phyloP scores from a whole-genome alignment of 495 filamentous ascomycete genomes.

The Chaetomidium leptoderma region DNA sequence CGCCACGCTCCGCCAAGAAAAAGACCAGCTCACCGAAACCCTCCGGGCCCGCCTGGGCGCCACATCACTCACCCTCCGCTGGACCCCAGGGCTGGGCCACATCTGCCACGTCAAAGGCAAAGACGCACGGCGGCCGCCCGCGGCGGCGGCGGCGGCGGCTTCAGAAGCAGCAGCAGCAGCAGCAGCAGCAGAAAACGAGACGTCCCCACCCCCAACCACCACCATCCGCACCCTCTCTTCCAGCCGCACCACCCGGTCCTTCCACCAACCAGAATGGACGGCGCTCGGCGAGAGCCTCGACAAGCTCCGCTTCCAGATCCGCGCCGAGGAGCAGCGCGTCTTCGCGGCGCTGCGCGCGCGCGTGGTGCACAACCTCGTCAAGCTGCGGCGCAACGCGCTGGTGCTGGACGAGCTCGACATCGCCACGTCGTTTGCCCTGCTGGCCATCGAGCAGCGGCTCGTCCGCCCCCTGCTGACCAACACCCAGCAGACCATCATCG shows the following conservation, averaged over 20 bases:
- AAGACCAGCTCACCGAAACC: slow-evolving; percentile 51
- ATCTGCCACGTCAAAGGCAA: slow-evolving; percentile 88
- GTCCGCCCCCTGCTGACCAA: slow-evolving; percentile 67
- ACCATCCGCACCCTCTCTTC: slow-evolving; percentile 62
- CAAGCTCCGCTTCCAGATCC: slow-evolving; percentile 66
- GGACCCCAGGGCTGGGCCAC: slow-evolving; percentile 79
- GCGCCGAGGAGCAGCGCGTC: slow-evolving; percentile 72
- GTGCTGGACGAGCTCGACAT: slow-evolving; percentile 93
- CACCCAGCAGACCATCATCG: slow-evolving; percentile 47
- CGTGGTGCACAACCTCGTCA: slow-evolving; percentile 73
- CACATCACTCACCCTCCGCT: slow-evolving; percentile 66
- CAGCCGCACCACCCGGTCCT: slow-evolving; percentile 78
- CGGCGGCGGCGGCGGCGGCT: slow-evolving; percentile 16
- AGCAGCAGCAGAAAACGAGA: too few species aligned
- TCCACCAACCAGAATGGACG: slow-evolving; percentile 82
- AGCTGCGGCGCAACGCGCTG: slow-evolving; percentile 77
- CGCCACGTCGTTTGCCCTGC: slow-evolving; percentile 70
- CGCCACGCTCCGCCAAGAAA: slow-evolving; percentile 53
- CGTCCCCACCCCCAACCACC: slow-evolving; percentile 28
- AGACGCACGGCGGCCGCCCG: slow-evolving; percentile 45
- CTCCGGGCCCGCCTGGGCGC: slow-evolving; percentile 53
- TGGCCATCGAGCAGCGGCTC: slow-evolving; percentile 70
- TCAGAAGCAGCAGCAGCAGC: slow-evolving; percentile 35
- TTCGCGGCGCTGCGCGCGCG: slow-evolving; percentile 65
- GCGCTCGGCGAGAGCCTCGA: slow-evolving; percentile 70